Conservation (phyloP, 805 yeast genomes). For the Myxozyma kluyveri region DNA sequence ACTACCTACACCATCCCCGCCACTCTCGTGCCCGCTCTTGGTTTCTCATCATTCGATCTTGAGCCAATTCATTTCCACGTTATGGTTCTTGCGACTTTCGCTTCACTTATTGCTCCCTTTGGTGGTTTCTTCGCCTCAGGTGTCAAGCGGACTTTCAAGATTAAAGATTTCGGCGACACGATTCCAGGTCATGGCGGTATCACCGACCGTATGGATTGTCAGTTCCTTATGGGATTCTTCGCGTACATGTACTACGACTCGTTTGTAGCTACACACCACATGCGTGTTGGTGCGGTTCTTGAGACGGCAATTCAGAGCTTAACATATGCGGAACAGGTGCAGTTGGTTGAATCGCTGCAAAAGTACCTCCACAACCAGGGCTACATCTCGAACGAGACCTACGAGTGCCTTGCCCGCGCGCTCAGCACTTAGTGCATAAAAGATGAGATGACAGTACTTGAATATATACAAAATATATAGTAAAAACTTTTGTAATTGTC, state of each 20-base stretch:
- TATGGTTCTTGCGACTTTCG: constrained; percentile 82
- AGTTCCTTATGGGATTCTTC: constrained; percentile 95
- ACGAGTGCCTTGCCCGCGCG: constrained; percentile 23
- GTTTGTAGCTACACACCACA: constrained; percentile 59
- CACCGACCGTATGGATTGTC: constrained; percentile 96
- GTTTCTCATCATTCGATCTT: constrained; percentile 30
- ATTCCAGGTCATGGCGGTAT: constrained; percentile 99
- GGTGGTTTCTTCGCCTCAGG: constrained; percentile 99
- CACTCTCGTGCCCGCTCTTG: constrained; percentile 52
- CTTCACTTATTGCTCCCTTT: constrained; percentile 95
- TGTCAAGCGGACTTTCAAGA: constrained; percentile 92
- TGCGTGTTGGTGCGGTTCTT: constrained; percentile 67
- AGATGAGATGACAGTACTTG: no score
- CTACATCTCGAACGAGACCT: constrained; percentile 21
- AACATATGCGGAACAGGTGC: constrained; percentile 60
- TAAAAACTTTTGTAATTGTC: no score
- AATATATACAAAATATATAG: no score
- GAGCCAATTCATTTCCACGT: constrained; percentile 92
- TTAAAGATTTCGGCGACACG: constrained; percentile 96
- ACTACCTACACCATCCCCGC: constrained; percentile 75
- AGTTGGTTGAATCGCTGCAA: constrained; percentile 58
- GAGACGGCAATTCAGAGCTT: constrained; percentile 74
- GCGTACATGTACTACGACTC: constrained; percentile 90
- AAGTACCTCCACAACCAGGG: constrained; percentile 47
- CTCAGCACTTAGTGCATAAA: no score